Evolutionary conservation across 371 early-diverging fungal genomes (phyloP), one percentile per base, ranked within the genome.

Genomic region (Mortierella sp.): DNA sequence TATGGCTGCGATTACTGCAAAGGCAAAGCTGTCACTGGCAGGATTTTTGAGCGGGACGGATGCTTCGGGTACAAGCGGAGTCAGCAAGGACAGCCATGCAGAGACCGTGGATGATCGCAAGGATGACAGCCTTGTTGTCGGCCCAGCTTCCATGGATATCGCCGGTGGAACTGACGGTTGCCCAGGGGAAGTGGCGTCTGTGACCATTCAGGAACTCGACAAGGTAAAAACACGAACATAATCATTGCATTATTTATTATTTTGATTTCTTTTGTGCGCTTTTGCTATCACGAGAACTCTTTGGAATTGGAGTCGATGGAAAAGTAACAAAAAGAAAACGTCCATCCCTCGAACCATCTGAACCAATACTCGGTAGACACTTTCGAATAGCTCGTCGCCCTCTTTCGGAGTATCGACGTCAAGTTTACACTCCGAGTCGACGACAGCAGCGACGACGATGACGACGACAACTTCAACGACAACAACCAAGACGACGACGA

Each of bases 371-470:
- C 37, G 55, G 14, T 61, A 79, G 79, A 71, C 63, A 43, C 40
- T 71, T 64, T 63, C 68, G 71, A 71, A 75, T 79, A 79, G 75
- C 79, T 79, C 65, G 31, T 71, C 8, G 52, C 75, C 40, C 61
- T 74, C 64, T 70, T 79, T 64, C 66, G 40, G 29, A 50, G 13
- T n/a, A 74, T 79, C 64, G 64, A 50, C n/a, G 44, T 79, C 75
- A 67, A 71, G 52, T 71, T 79, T 66, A 74, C 70, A 48, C 66
- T 69, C 74, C 34, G 34, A 11, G 67, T 79, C 65, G 68, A 68
- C 52, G 72, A 58, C 68, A 70, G 50, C 64, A 43, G 41, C 48
- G 68, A 70, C 58, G 71, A 70, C 6, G 47, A 47, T n/a, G 71
- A 55, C 66, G 64, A 34, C 66, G 52, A 53, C 73, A 34, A 65